Evolutionary conservation across 116 monocot genomes (phyloP).

Genomic region (Phalaenopsis hybrid): DNA sequence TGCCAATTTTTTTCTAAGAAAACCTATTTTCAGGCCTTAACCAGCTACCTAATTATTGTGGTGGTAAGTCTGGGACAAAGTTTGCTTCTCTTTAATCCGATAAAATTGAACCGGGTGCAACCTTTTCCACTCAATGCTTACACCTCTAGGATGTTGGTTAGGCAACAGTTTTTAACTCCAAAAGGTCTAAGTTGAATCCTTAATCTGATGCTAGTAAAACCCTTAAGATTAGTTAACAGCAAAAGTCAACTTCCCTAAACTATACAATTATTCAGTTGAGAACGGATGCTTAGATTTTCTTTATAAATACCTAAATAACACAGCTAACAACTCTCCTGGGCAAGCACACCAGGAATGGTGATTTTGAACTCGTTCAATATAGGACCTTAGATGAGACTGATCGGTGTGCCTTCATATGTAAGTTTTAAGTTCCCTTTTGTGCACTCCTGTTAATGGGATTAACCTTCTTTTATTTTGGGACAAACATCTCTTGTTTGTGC

Average conservation of each 20-base stretch:
- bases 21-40: neutral
- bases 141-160: neutral
- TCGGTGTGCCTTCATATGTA: neutral
- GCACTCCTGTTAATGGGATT: too few relatives aligned
- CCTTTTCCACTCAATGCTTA: neutral
- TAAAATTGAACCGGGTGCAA: neutral
- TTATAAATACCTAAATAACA: neutral
- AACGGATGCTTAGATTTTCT: neutral
- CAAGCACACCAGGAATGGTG: neutral
- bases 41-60: neutral
- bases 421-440: neutral
- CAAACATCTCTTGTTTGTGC: neutral
- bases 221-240: neutral
- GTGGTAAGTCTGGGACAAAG: neutral
- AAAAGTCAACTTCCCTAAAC: neutral
- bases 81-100: neutral
- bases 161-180: neutral
- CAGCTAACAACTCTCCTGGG: neutral
- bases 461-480: neutral
- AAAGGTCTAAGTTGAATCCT: too few relatives aligned
- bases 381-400: neutral
- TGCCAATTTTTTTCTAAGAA: neutral
- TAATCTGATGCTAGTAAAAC: too few relatives aligned
- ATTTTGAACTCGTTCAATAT: neutral
- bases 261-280: neutral